phyloP scores from a whole-genome alignment of 768 basidiomycete genomes.

The Leccinum incarnatum region DNA sequence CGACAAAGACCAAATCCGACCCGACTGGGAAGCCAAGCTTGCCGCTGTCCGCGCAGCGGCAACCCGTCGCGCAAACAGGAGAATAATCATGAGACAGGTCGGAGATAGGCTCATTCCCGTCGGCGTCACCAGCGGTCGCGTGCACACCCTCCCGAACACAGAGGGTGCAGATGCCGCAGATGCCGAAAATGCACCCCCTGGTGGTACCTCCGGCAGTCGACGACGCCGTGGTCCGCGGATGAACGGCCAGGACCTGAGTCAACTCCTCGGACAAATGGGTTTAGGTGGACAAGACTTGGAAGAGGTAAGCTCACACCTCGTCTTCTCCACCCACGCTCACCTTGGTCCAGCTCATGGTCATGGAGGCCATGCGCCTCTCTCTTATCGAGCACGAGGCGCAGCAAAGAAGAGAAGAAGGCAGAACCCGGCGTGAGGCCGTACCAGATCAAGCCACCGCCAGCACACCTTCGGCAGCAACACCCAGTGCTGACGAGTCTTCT shows the following conservation, averaged over 20 bases:
- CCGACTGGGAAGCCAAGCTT: constrained; percentile 97
- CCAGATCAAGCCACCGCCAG: constrained; percentile 35
- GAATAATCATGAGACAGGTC: constrained; percentile 98
- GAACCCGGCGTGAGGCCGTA: constrained; percentile 49
- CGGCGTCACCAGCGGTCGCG: constrained; percentile 88
- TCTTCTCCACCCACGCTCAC: constrained; percentile 15
- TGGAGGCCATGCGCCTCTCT: constrained; percentile 98
- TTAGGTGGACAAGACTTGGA: constrained; percentile 87
- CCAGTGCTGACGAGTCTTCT: constrained; percentile 5
- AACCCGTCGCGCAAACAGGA: constrained; percentile 89
- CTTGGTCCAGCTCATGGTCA: constrained; percentile 79
- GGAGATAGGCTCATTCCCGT: constrained; percentile 97
- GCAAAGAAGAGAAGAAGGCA: constrained; percentile 74
- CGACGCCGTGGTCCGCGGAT: constrained; percentile 58
- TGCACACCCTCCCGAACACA: constrained; percentile 61
- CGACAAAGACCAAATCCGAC: constrained; percentile 84
- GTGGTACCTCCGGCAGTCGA: constrained; percentile 44
- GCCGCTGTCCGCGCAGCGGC: constrained; percentile 94
- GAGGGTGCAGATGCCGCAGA: constrained; percentile 49
- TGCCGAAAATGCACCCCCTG: constrained; percentile 31
- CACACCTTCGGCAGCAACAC: constrained; percentile 10
- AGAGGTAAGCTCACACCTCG: constrained; percentile 55
- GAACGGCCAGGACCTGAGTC: constrained; percentile 56
- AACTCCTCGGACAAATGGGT: constrained; percentile 58
- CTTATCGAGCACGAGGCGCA: constrained; percentile 94